These are phyloP conservation scores for Pyrrhoderma noxium DNA, from an alignment of 1,284 basidiomycete genomes.

Conservation along the genomic window DNA sequence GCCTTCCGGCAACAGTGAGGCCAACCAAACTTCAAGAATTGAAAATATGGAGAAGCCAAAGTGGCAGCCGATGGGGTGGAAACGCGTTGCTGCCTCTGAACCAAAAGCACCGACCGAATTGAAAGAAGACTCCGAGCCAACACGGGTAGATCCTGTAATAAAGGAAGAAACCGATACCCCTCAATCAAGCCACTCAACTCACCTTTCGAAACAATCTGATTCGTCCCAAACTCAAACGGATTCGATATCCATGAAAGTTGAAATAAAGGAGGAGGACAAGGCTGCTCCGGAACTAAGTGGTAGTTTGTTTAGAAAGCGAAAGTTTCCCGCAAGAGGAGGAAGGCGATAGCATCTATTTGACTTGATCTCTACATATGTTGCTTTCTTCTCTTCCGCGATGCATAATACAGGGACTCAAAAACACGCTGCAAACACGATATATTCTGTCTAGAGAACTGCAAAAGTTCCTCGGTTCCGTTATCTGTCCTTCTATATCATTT, in stretches of 20 bases:
- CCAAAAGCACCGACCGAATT: not conserved
- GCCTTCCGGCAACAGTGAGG: not conserved
- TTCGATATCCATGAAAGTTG: constrained; percentile 1
- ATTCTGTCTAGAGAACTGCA: not conserved
- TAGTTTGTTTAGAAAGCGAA: constrained; percentile 40
- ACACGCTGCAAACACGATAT: not conserved
- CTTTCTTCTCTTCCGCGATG: constrained; percentile 6
- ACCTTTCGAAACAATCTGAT: not conserved
- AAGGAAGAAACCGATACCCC: constrained; percentile 20
- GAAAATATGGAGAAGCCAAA: constrained; percentile 25
- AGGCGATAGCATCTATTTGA: constrained; percentile 10
- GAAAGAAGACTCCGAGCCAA: constrained; percentile 10
- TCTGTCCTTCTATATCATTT: not conserved
- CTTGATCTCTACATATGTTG: not conserved
- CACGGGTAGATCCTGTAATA: constrained; percentile 5
- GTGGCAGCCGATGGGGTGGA: constrained; percentile 36
- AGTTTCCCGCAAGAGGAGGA: constrained; percentile 25
- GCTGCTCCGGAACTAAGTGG: constrained; percentile 21
- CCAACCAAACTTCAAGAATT: constrained; percentile 8
- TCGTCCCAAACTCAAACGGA: not conserved
- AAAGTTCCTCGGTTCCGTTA: constrained; percentile 8
- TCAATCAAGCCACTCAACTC: constrained; percentile 8
- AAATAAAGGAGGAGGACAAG: constrained; percentile 18
- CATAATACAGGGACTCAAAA: not conserved
- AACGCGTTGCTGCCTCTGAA: constrained; percentile 15